Evolutionary conservation across 768 basidiomycete species (phyloP).

Genomic region (Boletus rubroflammeus): DNA sequence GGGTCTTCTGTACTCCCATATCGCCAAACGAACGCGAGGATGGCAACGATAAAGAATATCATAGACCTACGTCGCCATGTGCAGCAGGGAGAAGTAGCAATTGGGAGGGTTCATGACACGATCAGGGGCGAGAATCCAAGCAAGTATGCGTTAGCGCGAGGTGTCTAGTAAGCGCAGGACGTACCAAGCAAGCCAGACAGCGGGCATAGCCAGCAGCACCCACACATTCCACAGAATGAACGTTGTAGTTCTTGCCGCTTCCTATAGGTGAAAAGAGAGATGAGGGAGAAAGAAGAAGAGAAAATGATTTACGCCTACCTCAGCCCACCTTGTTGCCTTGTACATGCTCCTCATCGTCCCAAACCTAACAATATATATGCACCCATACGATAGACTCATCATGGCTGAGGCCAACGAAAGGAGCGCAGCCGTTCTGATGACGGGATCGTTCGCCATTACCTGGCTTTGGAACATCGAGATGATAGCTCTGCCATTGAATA

Average conservation of each 20-base stretch:
- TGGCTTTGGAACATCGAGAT: conserved; percentile 61
- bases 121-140: background rate
- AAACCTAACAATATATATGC: conserved; percentile 70
- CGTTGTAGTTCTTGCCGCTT: conserved; percentile 50
- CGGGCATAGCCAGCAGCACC: conserved; percentile 64
- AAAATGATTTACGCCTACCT: conserved; percentile 38
- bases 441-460: conserved; percentile 51
- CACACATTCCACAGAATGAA: conserved; percentile 63
- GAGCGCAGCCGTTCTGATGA: conserved; percentile 59
- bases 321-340: conserved; percentile 69
- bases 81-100: background rate
- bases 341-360: conserved; percentile 70
- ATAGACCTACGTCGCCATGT: conserved; percentile 47
- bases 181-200: conserved; percentile 68
- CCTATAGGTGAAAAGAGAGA: conserved; percentile 34
- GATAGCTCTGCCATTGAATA: conserved; percentile 47
- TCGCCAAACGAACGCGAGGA: conserved; percentile 67
- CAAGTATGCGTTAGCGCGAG: background rate
- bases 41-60: conserved; percentile 58
- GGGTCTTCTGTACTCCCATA: conserved; percentile 48
- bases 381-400: conserved; percentile 71
- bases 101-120: background rate
- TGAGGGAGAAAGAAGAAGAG: background rate
- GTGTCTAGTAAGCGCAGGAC: conserved; percentile 3
- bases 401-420: conserved; percentile 63